These are phyloP conservation scores for Podaxis pistillaris DNA, from an alignment of 768 basidiomycete genomes.

Conservation along the genomic window DNA sequence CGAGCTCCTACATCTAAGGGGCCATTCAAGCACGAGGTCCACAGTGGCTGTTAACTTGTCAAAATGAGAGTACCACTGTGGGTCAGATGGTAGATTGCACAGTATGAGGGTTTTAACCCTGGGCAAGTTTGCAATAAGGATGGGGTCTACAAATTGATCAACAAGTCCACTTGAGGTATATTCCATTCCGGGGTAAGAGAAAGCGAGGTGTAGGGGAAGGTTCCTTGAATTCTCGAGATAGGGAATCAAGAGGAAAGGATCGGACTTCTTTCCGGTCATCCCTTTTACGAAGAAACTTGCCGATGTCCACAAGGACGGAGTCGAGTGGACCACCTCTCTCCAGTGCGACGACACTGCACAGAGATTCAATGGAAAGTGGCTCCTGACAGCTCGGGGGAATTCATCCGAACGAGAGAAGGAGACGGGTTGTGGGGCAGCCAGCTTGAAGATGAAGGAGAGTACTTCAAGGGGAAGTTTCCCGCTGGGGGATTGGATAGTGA, in stretches of 20 bases:
- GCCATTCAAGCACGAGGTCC: neutral
- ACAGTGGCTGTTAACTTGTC: neutral
- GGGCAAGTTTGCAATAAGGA: neutral
- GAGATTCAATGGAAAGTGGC: neutral
- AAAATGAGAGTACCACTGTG: neutral
- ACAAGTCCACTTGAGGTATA: too few species aligned
- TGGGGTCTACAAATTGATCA: neutral
- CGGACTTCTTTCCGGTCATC: neutral
- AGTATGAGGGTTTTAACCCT: neutral
- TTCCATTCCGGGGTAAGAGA: neutral
- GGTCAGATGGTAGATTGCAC: neutral
- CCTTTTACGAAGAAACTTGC: neutral
- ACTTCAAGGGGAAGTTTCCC: neutral
- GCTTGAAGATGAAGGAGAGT: neutral
- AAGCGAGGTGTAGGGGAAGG: neutral
- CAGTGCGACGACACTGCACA: neutral
- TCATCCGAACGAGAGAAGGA: neutral
- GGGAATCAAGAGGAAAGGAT: neutral
- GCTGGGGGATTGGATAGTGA: neutral
- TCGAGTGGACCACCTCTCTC: neutral
- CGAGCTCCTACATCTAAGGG: neutral
- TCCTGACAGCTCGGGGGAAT: neutral
- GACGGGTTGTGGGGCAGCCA: neutral
- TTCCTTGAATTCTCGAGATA: neutral
- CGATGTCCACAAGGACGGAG: neutral